Conservation (phyloP, 225 moss, liverwort and hornwort species). For the Antitrichia curtipendula region DNA sequence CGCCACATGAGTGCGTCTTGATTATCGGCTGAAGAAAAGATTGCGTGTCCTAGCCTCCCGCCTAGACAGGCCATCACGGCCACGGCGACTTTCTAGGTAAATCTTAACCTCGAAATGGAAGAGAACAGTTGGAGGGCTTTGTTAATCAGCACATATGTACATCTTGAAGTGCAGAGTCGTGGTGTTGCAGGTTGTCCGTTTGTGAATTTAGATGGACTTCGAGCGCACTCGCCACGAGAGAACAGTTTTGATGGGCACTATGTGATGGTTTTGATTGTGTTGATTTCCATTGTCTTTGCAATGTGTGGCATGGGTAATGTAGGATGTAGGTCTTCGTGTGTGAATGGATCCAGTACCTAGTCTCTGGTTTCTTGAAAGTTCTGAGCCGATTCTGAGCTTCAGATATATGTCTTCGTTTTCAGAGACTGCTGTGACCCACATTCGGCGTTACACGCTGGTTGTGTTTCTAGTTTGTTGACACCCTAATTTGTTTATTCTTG, state of each 20-base stretch:
- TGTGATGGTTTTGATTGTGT: not conserved
- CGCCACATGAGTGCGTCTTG: too few species aligned
- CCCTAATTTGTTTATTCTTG: too few species aligned
- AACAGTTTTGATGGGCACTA: not conserved
- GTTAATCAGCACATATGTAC: not conserved
- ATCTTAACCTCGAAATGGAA: too few species aligned
- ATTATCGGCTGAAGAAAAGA: too few species aligned
- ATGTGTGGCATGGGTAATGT: not conserved
- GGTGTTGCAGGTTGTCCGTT: not conserved
- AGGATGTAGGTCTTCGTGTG: not conserved
- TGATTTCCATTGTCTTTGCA: not conserved
- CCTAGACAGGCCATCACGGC: too few species aligned
- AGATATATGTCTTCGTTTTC: not conserved
- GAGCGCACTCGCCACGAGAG: not conserved
- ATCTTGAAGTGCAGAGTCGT: not conserved
- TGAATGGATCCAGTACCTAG: not conserved
- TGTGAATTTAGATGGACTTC: not conserved
- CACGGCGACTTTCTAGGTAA: too few species aligned
- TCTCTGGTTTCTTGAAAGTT: not conserved
- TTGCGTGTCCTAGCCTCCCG: too few species aligned
- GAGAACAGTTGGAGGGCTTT: not conserved
- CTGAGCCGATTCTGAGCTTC: not conserved
- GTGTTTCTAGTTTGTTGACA: not conserved
- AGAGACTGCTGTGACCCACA: not conserved
- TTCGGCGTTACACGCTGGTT: not conserved